Conservation (phyloP, 2,329 filamentous ascomycete genomes). For the Cercospora sp. region DNA sequence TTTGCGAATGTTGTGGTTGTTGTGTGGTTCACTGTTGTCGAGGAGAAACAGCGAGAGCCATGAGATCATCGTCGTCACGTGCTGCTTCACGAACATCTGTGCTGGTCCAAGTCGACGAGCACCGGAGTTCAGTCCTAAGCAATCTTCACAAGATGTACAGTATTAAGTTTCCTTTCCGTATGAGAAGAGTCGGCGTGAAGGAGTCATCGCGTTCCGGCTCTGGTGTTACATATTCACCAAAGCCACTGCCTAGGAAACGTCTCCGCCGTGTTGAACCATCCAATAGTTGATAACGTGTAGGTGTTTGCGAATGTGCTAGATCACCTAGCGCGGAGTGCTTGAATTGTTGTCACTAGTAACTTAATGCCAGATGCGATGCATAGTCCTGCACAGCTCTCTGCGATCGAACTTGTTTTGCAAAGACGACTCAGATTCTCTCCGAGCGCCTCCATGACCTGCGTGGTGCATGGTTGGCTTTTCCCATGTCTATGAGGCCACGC, state of each 20-base stretch:
- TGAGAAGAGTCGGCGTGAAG: no score
- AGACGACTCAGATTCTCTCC: neutral
- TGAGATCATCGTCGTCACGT: constrained; percentile 6
- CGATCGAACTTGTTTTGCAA: neutral
- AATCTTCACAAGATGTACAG: neutral
- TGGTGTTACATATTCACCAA: neutral
- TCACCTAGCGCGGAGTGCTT: neutral
- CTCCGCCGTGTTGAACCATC: neutral
- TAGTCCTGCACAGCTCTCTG: neutral
- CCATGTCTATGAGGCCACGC: neutral
- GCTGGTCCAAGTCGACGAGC: neutral
- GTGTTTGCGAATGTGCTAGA: neutral
- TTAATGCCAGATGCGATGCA: neutral
- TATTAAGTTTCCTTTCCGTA: no score
- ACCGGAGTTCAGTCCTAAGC: neutral
- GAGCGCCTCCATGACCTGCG: neutral
- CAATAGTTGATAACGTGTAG: neutral
- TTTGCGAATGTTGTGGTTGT: neutral
- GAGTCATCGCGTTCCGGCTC: neutral
- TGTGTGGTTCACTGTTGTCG: neutral
- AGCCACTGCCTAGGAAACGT: neutral
- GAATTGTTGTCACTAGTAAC: neutral
- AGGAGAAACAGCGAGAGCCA: neutral
- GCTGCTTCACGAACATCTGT: neutral
- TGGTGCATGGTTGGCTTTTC: neutral